Evolutionary conservation across 345 rosid genomes (phyloP), one percentile per base, ranked within the genome.

Genomic region (Eucalyptus cladocalyx): DNA sequence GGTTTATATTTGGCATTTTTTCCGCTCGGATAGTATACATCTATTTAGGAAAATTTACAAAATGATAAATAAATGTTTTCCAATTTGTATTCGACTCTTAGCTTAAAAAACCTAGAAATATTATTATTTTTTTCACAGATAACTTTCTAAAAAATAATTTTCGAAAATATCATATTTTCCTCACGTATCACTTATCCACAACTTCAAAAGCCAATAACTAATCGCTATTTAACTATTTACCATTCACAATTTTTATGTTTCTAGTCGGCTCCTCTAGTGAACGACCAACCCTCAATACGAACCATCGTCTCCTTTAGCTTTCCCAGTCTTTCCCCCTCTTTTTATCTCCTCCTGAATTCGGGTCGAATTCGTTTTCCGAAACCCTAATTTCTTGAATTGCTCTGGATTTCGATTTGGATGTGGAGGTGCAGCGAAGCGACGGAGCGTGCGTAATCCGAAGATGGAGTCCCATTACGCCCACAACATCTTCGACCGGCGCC

Each of bases 401-500:
- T 76, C 2, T 56, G 83, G 83, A 76, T 37, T 76, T 76, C 0
- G 83, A 76, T 76, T 40, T 24, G 80, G 83, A 69, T 37, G 42
- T 72, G 43, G 43, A 34, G 81, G 81, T 18, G 26, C 37, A 72
- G 43, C 24, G 81, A 58, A 37, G 80, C 81, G 76, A 42, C 51
- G 86, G 9, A 47, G 54, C 17, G 34, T 9, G 45, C 43, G 86
- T 26, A 43, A 72, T 34, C 24, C 14, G 26, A 34, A 18, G 81
- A 89, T 89, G 86, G 90, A 89, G 62, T 4, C 88, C 18, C 88
- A 80, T 62, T 87, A 86, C 32, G n/a, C 24, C 88, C 80, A 89
- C 87, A 94, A 80, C 91, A 89, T 95, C 28, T 97, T 95, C 93
- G 99, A 97, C 76, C 90, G 99, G 89, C 97, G 96, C 49, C 96